phyloP scores from a whole-genome alignment of 2,329 filamentous ascomycete genomes.

The Penicillium sp. region DNA sequence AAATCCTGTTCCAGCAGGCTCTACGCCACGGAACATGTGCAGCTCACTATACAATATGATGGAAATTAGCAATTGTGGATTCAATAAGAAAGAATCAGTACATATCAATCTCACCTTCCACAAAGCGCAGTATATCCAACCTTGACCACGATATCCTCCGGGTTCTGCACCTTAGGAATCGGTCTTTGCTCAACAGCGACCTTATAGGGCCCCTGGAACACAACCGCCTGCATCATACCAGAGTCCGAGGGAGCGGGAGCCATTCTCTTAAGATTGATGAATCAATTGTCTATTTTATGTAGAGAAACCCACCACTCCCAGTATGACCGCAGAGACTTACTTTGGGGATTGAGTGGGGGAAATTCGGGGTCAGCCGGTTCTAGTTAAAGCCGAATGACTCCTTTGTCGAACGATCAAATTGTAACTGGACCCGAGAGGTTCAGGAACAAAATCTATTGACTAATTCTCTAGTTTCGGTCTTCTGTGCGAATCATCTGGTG shows the following conservation, averaged over 20 bases:
- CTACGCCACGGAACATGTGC: constrained; percentile 80
- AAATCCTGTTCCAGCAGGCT: constrained; percentile 64
- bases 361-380: neutral
- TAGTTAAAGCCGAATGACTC: neutral
- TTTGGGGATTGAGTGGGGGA: constrained; percentile 1
- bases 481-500: constrained; percentile 19
- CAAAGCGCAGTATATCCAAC: constrained; percentile 81
- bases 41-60: constrained; percentile 61
- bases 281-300: constrained; percentile 10
- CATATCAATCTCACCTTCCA: constrained; percentile 64
- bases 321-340: constrained; percentile 3
- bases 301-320: neutral
- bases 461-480: constrained; percentile 17
- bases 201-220: constrained; percentile 77
- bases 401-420: constrained; percentile 8
- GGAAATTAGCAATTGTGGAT: neutral
- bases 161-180: constrained; percentile 69
- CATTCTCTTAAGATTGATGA: constrained; percentile 14
- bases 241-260: constrained; percentile 7
- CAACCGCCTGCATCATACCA: constrained; percentile 77
- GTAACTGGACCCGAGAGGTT: constrained; percentile 5
- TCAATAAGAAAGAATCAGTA: neutral
- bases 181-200: constrained; percentile 77
- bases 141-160: constrained; percentile 76
- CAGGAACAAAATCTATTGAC: constrained; percentile 7